A percentile compares a stretch with the other conserved stretches of the same genome.
Conservation (phyloP, 192 early-diverging fungal genomes). For the Coemansia sp. region DNA sequence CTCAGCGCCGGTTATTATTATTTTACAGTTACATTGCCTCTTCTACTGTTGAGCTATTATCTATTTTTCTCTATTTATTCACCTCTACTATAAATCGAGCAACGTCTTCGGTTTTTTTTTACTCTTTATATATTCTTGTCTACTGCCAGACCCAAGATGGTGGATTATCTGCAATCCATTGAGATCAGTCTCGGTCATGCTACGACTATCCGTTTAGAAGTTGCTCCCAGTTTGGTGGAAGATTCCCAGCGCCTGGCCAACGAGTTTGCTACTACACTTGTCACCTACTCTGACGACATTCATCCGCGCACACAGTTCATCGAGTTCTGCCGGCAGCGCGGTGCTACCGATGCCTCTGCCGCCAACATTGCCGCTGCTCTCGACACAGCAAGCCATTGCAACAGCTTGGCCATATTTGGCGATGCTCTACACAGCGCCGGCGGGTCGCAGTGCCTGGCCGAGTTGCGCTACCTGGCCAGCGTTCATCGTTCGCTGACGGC, state of each 20-base stretch:
- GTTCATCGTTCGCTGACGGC: constrained; percentile 68
- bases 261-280: constrained; percentile 7
- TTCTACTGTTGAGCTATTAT: not conserved
- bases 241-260: constrained; percentile 4
- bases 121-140: not conserved
- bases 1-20: not conserved
- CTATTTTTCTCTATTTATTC: not conserved
- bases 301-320: constrained; percentile 12
- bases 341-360: not conserved
- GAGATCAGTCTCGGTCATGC: not conserved
- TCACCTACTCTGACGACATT: not conserved
- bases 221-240: not conserved
- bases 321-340: constrained; percentile 8
- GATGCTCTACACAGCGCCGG: constrained; percentile 78
- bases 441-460: constrained; percentile 64
- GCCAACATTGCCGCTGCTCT: not conserved
- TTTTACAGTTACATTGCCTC: not conserved
- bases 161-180: constrained; percentile 7
- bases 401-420: constrained; percentile 77
- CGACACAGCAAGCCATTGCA: not conserved
- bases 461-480: constrained; percentile 62
- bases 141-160: not conserved
- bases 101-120: not conserved
- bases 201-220: not conserved
- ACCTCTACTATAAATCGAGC: not conserved